phyloP scores from a whole-genome alignment of 1,139 yeast species.

The Diutina neorugosa region DNA sequence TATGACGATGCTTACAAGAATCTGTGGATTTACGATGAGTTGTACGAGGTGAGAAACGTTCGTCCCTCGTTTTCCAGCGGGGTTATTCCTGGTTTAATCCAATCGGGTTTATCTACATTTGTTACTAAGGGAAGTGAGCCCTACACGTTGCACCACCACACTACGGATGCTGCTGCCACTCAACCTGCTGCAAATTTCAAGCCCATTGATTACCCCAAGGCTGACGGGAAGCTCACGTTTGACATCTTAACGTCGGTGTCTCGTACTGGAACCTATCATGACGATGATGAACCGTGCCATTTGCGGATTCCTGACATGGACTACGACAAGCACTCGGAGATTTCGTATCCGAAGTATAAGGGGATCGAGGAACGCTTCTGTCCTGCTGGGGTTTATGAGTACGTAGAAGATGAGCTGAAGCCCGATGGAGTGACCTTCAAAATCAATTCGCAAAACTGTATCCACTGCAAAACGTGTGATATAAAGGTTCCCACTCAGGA shows the following conservation, averaged over 20 bases:
- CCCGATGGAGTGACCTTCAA: slow-evolving; percentile 68
- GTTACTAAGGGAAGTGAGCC: slow-evolving; percentile 70
- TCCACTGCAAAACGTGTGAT: slow-evolving; percentile 97
- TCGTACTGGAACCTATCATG: slow-evolving; percentile 92
- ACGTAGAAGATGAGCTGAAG: slow-evolving; percentile 54
- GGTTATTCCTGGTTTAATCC: slow-evolving; percentile 63
- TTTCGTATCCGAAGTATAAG: slow-evolving; percentile 59
- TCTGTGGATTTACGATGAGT: slow-evolving; percentile 82
- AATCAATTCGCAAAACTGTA: slow-evolving; percentile 92
- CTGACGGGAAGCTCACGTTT: slow-evolving; percentile 82
- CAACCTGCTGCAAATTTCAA: slow-evolving; percentile 48
- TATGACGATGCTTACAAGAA: slow-evolving; percentile 55
- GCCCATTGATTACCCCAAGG: slow-evolving; percentile 84
- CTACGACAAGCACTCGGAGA: slow-evolving; percentile 46
- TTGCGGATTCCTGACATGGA: slow-evolving; percentile 70
- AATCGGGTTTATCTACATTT: slow-evolving; percentile 78
- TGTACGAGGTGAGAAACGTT: slow-evolving; percentile 72
- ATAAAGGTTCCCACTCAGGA: slow-evolving; percentile 93
- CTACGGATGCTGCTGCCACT: slow-evolving; percentile 65
- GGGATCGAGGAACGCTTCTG: slow-evolving; percentile 90
- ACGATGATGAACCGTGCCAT: slow-evolving; percentile 88
- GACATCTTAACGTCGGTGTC: slow-evolving; percentile 88
- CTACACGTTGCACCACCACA: slow-evolving; percentile 69
- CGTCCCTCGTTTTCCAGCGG: slow-evolving; percentile 86
- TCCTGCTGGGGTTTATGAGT: slow-evolving; percentile 98